A percentile compares a stretch with the other conserved stretches of the same genome.
phyloP scores from a whole-genome alignment of 1,284 basidiomycete species.

The Cutaneotrichosporon sp. region DNA sequence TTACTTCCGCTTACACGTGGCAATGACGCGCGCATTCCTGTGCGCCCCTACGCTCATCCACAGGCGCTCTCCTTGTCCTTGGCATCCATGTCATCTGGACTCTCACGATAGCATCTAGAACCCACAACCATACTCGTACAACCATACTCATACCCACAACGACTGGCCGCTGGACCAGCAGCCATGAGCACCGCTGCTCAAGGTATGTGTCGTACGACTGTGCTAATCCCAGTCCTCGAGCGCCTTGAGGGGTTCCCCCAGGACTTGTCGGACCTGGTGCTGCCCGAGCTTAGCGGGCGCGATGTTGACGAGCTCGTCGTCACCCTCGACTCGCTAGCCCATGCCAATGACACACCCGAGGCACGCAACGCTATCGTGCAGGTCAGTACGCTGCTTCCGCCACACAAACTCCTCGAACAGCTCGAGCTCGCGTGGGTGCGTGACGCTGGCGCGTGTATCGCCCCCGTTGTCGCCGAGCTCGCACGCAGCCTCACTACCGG shows the following conservation, averaged over 20 bases:
- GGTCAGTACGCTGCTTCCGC: conserved; percentile 12
- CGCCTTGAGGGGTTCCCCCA: conserved; percentile 27
- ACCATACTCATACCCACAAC: not conserved
- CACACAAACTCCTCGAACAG: conserved; percentile 14
- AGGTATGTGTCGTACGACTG: not conserved
- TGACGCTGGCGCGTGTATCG: conserved; percentile 6
- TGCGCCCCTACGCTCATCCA: not conserved
- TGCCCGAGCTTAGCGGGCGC: not conserved
- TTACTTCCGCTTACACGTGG: conserved; percentile 5
- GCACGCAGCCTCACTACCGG: conserved; percentile 8
- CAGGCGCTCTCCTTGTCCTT: not conserved
- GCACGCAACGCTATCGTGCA: conserved; percentile 23
- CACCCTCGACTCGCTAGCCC: conserved; percentile 11
- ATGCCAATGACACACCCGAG: conserved; percentile 15
- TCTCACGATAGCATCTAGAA: not conserved
- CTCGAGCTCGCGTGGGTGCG: conserved; percentile 14
- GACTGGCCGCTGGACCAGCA: conserved; percentile 5
- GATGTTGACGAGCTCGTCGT: conserved; percentile 16
- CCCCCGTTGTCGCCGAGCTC: conserved; percentile 6
- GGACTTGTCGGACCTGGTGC: conserved; percentile 16
- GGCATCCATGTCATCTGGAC: not conserved
- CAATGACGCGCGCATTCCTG: conserved; percentile 7
- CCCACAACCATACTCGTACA: not conserved
- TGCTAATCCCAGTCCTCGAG: conserved; percentile 18
- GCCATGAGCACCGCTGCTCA: conserved; percentile 8